phyloP scores from a whole-genome alignment of 352 stramenopile species.

The Pythium dissotocum region DNA sequence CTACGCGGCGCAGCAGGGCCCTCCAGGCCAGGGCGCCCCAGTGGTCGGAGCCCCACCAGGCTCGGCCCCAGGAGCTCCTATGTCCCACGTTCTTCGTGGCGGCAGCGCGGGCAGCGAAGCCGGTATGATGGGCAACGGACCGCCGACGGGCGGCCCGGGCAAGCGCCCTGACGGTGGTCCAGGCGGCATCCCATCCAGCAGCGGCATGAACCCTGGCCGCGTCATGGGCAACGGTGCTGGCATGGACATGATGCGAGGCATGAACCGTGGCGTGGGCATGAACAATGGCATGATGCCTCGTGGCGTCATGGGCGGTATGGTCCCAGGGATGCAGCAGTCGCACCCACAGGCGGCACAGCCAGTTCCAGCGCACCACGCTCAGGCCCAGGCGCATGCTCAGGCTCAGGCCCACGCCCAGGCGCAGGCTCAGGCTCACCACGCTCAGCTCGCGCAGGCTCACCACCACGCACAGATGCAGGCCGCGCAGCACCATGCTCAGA shows the following conservation, averaged over 20 bases:
- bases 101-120: constrained; percentile 35
- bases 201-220: constrained; percentile 40
- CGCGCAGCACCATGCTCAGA: constrained; percentile 36
- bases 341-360: constrained; percentile 53
- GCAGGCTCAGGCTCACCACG: constrained; percentile 68
- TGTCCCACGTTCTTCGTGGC: constrained; percentile 55
- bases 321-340: constrained; percentile 65
- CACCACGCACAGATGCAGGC: constrained; percentile 51
- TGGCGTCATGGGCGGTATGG: constrained; percentile 63
- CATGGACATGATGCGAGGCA: constrained; percentile 77
- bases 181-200: constrained; percentile 37
- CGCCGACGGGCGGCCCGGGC: constrained; percentile 10
- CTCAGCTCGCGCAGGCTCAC: constrained; percentile 49
- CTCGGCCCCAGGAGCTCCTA: constrained; percentile 30
- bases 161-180: constrained; percentile 22
- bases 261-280: constrained; percentile 54
- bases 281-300: constrained; percentile 69
- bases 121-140: constrained; percentile 50
- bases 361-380: constrained; percentile 50
- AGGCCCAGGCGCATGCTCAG: constrained; percentile 47
- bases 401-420: constrained; percentile 61
- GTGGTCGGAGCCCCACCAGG: constrained; percentile 16
- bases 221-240: constrained; percentile 42
- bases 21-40: constrained; percentile 9
- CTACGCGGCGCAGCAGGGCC: constrained; percentile 38